Evolutionary conservation across 768 basidiomycete species (phyloP).

Genomic region (Lactifluus hygrophoroides): DNA sequence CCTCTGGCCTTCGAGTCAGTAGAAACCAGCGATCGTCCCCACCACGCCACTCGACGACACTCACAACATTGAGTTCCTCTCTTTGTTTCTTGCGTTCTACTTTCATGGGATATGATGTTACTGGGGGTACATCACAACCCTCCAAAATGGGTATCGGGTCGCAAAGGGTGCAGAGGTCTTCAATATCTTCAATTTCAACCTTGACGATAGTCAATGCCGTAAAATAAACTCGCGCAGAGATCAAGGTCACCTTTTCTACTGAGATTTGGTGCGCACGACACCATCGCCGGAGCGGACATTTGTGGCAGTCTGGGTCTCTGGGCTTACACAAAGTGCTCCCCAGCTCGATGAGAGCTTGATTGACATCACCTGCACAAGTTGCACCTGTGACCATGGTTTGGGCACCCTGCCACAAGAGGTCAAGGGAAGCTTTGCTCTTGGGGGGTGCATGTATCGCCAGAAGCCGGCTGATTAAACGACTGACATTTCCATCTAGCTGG

Average conservation of each 20-base stretch:
- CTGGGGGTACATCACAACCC: slow-evolving; percentile 25
- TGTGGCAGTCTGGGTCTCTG: slow-evolving; percentile 61
- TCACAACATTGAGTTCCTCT: slow-evolving; percentile 79
- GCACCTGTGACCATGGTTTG: slow-evolving; percentile 51
- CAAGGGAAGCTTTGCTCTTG: slow-evolving; percentile 68
- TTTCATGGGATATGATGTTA: slow-evolving; percentile 85
- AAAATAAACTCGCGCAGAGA: background rate
- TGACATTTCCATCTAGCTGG: slow-evolving; percentile 87
- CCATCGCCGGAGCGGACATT: slow-evolving; percentile 61
- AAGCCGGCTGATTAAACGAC: slow-evolving; percentile 74
- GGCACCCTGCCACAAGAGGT: slow-evolving; percentile 79
- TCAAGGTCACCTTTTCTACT: slow-evolving; percentile 8
- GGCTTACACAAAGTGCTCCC: slow-evolving; percentile 91
- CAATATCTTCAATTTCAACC: slow-evolving; percentile 47
- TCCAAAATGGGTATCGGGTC: slow-evolving; percentile 40
- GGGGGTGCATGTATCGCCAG: slow-evolving; percentile 76
- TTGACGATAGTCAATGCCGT: background rate
- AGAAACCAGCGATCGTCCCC: slow-evolving; percentile 52
- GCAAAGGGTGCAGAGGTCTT: slow-evolving; percentile 68
- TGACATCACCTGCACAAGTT: slow-evolving; percentile 70
- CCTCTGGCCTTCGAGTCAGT: slow-evolving; percentile 73
- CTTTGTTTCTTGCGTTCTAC: slow-evolving; percentile 72
- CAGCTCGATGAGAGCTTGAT: slow-evolving; percentile 91
- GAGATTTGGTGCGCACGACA: slow-evolving; percentile 52
- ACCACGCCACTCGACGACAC: slow-evolving; percentile 72